Conservation (phyloP, 306 rosid genomes). For the Quercus mongolica region DNA sequence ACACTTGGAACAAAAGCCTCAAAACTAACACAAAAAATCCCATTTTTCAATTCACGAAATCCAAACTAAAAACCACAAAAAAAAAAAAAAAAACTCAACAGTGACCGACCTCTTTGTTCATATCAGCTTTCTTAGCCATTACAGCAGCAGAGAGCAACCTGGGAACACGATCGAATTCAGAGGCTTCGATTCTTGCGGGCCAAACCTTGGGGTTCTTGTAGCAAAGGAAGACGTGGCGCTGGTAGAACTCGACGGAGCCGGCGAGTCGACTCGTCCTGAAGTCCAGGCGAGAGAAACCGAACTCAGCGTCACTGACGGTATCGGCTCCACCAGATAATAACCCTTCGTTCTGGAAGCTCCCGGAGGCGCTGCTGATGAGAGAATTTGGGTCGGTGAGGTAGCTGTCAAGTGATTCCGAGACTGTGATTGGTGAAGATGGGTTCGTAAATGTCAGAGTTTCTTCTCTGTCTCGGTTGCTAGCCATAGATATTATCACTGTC, state of each 20-base stretch:
- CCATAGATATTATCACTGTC: constrained; percentile 27
- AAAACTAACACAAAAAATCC: not conserved
- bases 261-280: constrained; percentile 56
- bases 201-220: constrained; percentile 82
- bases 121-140: constrained; percentile 57
- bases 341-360: constrained; percentile 87
- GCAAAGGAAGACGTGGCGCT: constrained; percentile 80
- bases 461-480: constrained; percentile 56
- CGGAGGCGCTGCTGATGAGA: constrained; percentile 57
- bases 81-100: too few species aligned
- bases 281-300: constrained; percentile 68
- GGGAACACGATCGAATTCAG: constrained; percentile 94
- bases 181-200: constrained; percentile 94
- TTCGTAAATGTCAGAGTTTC: constrained; percentile 57
- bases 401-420: constrained; percentile 69
- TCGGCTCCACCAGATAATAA: constrained; percentile 26
- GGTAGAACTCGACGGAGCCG: constrained; percentile 76
- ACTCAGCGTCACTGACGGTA: constrained; percentile 48
- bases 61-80: not conserved
- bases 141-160: constrained; percentile 87
- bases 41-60: not conserved
- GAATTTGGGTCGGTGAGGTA: constrained; percentile 69
- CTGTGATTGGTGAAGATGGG: constrained; percentile 76
- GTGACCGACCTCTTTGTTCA: constrained; percentile 64
- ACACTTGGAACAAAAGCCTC: not conserved